phyloP scores from a whole-genome alignment of 2,329 filamentous ascomycete genomes.

The Gyromitra esculenta region DNA sequence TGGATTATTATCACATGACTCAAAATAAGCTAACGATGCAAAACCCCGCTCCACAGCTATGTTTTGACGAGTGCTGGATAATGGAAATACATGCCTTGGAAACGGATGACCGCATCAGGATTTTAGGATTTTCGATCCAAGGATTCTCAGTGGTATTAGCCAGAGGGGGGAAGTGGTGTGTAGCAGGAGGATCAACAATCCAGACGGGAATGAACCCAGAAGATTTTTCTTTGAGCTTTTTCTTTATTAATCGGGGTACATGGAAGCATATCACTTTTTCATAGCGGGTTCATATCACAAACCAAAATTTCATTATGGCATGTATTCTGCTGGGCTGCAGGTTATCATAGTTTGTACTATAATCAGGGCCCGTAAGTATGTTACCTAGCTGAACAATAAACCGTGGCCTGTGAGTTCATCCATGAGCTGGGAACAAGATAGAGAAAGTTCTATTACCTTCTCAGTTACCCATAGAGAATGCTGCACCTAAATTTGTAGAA shows the following conservation, averaged over 20 bases:
- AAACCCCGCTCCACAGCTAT: conserved; percentile 42
- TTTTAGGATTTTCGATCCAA: neutral
- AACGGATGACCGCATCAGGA: neutral
- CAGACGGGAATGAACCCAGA: neutral
- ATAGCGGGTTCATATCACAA: conserved; percentile 15
- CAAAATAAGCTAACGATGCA: conserved; percentile 28
- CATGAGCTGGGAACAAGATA: too few relatives aligned
- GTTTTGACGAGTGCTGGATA: conserved; percentile 57
- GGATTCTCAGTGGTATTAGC: neutral
- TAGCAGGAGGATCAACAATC: neutral
- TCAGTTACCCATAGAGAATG: too few relatives aligned
- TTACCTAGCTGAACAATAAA: too few relatives aligned
- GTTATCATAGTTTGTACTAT: neutral
- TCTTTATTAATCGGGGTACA: conserved; percentile 5
- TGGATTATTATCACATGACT: conserved; percentile 2
- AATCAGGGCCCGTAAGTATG: neutral
- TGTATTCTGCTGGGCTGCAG: neutral
- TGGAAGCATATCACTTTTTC: neutral
- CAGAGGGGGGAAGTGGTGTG: neutral
- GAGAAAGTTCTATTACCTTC: too few relatives aligned
- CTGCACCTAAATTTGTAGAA: too few relatives aligned
- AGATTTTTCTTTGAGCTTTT: conserved; percentile 4
- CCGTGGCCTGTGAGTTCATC: too few relatives aligned
- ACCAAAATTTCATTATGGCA: conserved; percentile 8
- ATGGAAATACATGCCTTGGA: conserved; percentile 2